Evolutionary conservation across 768 basidiomycete genomes (phyloP).

Genomic region (Phanerodontia chrysosporium): DNA sequence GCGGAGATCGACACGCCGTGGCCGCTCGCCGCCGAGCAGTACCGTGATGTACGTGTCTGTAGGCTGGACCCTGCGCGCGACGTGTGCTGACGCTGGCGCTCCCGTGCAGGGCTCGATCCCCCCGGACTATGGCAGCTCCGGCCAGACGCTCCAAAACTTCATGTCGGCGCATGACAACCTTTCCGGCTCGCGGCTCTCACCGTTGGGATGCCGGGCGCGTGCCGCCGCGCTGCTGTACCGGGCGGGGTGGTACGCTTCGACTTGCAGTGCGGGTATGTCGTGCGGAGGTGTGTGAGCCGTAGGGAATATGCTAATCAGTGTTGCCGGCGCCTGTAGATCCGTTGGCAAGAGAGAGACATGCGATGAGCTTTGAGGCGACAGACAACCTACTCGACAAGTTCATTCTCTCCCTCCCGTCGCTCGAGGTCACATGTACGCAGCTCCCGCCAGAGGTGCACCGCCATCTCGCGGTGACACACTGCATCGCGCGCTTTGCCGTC

Average conservation of each 20-base stretch:
- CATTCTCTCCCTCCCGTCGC: constrained; percentile 16
- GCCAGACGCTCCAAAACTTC: constrained; percentile 46
- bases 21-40: constrained; percentile 32
- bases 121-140: constrained; percentile 37
- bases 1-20: constrained; percentile 35
- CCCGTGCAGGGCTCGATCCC: constrained; percentile 37
- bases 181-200: constrained; percentile 25
- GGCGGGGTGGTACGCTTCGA: constrained; percentile 48
- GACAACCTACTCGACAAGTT: constrained; percentile 23
- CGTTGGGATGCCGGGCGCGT: constrained; percentile 44
- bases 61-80: neutral
- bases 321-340: neutral
- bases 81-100: neutral
- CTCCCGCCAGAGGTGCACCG: constrained; percentile 22
- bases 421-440: constrained; percentile 1
- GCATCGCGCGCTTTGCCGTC: constrained; percentile 43
- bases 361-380: constrained; percentile 13
- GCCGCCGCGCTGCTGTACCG: constrained; percentile 58
- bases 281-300: neutral
- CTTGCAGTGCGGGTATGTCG: constrained; percentile 26
- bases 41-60: constrained; percentile 30
- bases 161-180: constrained; percentile 29
- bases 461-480: constrained; percentile 41
- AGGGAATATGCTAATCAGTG: neutral
- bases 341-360: neutral